These are phyloP conservation scores for Linnemannia elongata DNA, from an alignment of 192 early-diverging fungal genomes.

Conservation along the genomic window DNA sequence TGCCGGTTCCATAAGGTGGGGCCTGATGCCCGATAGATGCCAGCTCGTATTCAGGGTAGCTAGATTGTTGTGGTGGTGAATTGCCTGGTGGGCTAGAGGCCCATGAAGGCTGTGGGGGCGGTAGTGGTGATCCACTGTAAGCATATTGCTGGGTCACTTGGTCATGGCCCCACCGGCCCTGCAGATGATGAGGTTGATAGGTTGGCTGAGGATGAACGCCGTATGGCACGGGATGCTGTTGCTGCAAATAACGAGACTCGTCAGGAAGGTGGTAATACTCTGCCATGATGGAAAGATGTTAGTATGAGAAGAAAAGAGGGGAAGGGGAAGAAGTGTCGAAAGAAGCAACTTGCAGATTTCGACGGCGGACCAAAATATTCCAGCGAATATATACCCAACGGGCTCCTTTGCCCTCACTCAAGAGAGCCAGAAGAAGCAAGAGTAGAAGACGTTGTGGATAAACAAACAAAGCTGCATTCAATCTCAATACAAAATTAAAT, in stretches of 20 bases:
- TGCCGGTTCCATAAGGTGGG: background rate
- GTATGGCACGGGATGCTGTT: background rate
- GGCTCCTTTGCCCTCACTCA: too few species aligned
- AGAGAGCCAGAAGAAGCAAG: too few species aligned
- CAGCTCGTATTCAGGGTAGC: slow-evolving; percentile 9
- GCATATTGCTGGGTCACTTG: slow-evolving; percentile 7
- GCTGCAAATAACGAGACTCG: too few species aligned
- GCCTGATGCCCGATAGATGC: slow-evolving; percentile 17
- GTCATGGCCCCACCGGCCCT: slow-evolving; percentile 15
- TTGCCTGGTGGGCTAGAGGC: background rate
- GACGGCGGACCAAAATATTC: slow-evolving; percentile 14
- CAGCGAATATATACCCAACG: slow-evolving; percentile 3
- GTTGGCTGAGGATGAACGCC: slow-evolving; percentile 23
- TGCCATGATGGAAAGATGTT: too few species aligned
- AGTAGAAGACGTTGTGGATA: too few species aligned
- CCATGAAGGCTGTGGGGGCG: too few species aligned
- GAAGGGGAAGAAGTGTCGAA: slow-evolving; percentile 8
- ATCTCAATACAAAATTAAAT: too few species aligned
- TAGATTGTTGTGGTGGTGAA: slow-evolving; percentile 11
- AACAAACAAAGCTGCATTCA: too few species aligned
- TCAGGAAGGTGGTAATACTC: too few species aligned
- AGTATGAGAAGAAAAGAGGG: too few species aligned
- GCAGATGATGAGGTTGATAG: slow-evolving; percentile 16
- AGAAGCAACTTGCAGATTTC: slow-evolving; percentile 20
- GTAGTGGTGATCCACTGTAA: slow-evolving; percentile 16